A percentile compares a stretch with the other conserved stretches of the same genome.
Evolutionary conservation across 768 basidiomycete genomes (phyloP).

Genomic region (Panaeolus cyanescens): DNA sequence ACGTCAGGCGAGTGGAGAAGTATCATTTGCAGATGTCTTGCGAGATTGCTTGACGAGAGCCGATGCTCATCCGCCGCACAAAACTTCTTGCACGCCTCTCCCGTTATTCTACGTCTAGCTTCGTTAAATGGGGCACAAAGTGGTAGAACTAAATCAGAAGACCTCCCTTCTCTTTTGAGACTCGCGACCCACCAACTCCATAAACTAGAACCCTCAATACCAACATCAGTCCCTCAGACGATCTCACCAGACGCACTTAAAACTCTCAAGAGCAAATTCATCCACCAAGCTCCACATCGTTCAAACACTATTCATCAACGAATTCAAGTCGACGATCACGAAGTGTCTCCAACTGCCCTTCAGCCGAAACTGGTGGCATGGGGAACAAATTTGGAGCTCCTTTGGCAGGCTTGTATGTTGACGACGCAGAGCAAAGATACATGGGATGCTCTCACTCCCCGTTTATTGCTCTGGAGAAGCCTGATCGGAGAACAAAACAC

Average conservation of each 20-base stretch:
- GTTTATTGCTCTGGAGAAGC: constrained; percentile 60
- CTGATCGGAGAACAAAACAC: constrained; percentile 38
- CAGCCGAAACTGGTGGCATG: constrained; percentile 37
- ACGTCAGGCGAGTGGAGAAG: constrained; percentile 63
- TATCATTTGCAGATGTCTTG: constrained; percentile 55
- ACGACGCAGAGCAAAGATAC: constrained; percentile 21
- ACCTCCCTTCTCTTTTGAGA: constrained; percentile 32
- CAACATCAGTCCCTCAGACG: constrained; percentile 7
- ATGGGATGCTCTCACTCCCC: constrained; percentile 56
- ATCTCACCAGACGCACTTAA: constrained; percentile 4
- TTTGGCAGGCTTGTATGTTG: constrained; percentile 57
- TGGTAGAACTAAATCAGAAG: constrained; percentile 8
- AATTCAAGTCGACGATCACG: constrained; percentile 16
- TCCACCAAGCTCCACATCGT: constrained; percentile 28
- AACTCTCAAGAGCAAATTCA: background rate
- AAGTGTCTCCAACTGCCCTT: background rate
- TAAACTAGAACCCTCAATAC: constrained; percentile 22
- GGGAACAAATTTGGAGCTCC: constrained; percentile 53
- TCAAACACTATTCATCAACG: constrained; percentile 40
- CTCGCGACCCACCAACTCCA: constrained; percentile 26
- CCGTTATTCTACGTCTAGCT: constrained; percentile 35
- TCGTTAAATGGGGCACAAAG: constrained; percentile 25
- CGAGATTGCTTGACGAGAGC: constrained; percentile 34
- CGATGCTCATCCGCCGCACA: constrained; percentile 14
- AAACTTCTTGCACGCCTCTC: constrained; percentile 15